phyloP scores from a whole-genome alignment of 805 yeast genomes.

The Wickerhamomyces mucosus region DNA sequence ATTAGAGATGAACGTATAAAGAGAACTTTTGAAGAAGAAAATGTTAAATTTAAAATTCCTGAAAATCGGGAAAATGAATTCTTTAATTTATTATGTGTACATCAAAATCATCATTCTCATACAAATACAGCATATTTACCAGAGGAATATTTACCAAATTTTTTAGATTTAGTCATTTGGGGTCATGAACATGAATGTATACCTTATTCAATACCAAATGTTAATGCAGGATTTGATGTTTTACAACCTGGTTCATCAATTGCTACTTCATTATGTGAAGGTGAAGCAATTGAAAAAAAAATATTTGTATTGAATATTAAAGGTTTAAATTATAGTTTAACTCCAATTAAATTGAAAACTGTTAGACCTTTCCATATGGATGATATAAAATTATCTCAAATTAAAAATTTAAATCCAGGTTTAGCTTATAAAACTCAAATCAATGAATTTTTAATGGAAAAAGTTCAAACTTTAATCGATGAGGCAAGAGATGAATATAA shows the following conservation, averaged over 20 bases:
- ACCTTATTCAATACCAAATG: constrained; percentile 53
- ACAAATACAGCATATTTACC: constrained; percentile 79
- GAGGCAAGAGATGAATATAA: constrained; percentile 46
- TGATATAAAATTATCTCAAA: constrained; percentile 44
- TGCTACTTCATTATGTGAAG: constrained; percentile 82
- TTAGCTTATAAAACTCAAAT: constrained; percentile 52
- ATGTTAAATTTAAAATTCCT: constrained; percentile 74
- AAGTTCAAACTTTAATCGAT: constrained; percentile 59
- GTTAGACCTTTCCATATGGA: constrained; percentile 78
- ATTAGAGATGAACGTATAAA: constrained; percentile 84
- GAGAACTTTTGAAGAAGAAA: constrained; percentile 71
- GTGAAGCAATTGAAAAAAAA: constrained; percentile 69
- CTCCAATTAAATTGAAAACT: constrained; percentile 54
- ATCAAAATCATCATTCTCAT: constrained; percentile 73
- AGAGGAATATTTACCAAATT: constrained; percentile 72
- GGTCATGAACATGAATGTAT: constrained; percentile 97
- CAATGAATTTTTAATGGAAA: constrained; percentile 43
- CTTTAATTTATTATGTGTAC: constrained; percentile 82
- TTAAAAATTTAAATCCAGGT: constrained; percentile 49
- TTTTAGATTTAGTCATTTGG: constrained; percentile 82
- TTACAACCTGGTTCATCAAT: constrained; percentile 92
- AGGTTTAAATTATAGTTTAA: constrained; percentile 43
- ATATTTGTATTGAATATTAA: constrained; percentile 62
- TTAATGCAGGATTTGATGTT: constrained; percentile 55
- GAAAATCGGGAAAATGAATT: constrained; percentile 47